Percentiles rank a stretch among this genome's conserved stretches.
These are phyloP conservation scores for Termitomyces heimii DNA, from an alignment of 768 basidiomycete genomes.

Conservation along the genomic window DNA sequence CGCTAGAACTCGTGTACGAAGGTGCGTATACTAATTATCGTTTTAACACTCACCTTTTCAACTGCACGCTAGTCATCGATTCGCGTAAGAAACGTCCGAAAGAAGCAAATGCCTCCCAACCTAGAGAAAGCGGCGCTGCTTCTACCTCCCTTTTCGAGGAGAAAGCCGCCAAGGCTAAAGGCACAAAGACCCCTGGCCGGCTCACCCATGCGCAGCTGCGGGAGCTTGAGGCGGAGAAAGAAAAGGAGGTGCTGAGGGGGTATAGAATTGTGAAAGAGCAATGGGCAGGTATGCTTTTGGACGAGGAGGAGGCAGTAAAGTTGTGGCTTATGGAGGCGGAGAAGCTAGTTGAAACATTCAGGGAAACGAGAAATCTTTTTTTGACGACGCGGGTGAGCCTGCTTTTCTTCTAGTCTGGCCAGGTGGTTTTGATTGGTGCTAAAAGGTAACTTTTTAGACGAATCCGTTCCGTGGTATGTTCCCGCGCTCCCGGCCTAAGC, in stretches of 20 bases:
- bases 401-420: neutral
- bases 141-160: conserved; percentile 61
- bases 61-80: conserved; percentile 41
- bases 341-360: conserved; percentile 81
- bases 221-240: conserved; percentile 59
- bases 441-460: conserved; percentile 21
- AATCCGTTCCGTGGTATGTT: conserved; percentile 70
- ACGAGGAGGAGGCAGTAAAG: conserved; percentile 43
- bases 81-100: conserved; percentile 45
- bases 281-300: conserved; percentile 48
- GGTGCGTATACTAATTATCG: conserved; percentile 36
- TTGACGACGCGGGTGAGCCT: conserved; percentile 63
- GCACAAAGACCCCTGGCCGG: conserved; percentile 32
- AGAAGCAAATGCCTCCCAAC: conserved; percentile 14
- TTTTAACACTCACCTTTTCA: neutral
- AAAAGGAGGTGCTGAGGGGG: conserved; percentile 54
- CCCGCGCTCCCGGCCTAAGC: conserved; percentile 36
- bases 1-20: conserved; percentile 79
- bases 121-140: conserved; percentile 12
- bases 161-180: conserved; percentile 22
- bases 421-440: neutral
- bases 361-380: conserved; percentile 83
- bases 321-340: conserved; percentile 85
- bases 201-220: conserved; percentile 55
- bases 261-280: conserved; percentile 57